These are phyloP conservation scores for Myxozyma mucilagina DNA, from an alignment of 805 yeast genomes.

Conservation along the genomic window DNA sequence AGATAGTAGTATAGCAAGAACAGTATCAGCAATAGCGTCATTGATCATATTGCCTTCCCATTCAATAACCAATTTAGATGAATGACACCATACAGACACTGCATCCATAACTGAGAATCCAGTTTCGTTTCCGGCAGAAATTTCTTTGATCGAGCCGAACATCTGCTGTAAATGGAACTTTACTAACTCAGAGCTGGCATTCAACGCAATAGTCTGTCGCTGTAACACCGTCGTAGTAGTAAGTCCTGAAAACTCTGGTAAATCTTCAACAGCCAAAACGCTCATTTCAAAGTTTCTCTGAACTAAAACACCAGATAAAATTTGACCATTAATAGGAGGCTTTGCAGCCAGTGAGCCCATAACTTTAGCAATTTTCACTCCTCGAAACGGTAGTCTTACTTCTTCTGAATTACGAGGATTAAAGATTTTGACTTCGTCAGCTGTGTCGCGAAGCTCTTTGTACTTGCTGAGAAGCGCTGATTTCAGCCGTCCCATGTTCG, in stretches of 20 bases:
- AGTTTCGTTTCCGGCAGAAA: constrained; percentile 50
- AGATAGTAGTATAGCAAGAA: constrained; percentile 83
- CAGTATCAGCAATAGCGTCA: constrained; percentile 92
- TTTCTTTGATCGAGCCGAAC: constrained; percentile 81
- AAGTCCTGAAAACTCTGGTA: constrained; percentile 83
- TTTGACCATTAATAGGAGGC: constrained; percentile 47
- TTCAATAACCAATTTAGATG: constrained; percentile 60
- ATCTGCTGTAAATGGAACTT: constrained; percentile 90
- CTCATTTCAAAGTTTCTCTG: constrained; percentile 88
- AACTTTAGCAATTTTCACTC: constrained; percentile 79
- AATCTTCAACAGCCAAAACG: constrained; percentile 78
- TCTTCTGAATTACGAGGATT: constrained; percentile 91
- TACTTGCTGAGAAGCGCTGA: constrained; percentile 89
- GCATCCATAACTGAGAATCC: constrained; percentile 48
- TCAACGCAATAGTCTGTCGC: constrained; percentile 72
- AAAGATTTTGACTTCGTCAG: constrained; percentile 83
- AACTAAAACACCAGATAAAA: constrained; percentile 80
- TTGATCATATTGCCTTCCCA: constrained; percentile 90
- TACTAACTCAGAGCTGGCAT: constrained; percentile 77
- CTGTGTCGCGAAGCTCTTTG: constrained; percentile 76
- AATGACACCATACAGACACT: constrained; percentile 50
- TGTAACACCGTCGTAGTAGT: constrained; percentile 84
- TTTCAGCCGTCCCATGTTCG: constrained; percentile 97
- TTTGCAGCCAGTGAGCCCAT: constrained; percentile 58
- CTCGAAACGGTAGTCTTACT: constrained; percentile 72